Evolutionary conservation across 768 basidiomycete species (phyloP), one percentile per base, ranked within the genome.

Genomic region (Boletus rufocinnamomeus): DNA sequence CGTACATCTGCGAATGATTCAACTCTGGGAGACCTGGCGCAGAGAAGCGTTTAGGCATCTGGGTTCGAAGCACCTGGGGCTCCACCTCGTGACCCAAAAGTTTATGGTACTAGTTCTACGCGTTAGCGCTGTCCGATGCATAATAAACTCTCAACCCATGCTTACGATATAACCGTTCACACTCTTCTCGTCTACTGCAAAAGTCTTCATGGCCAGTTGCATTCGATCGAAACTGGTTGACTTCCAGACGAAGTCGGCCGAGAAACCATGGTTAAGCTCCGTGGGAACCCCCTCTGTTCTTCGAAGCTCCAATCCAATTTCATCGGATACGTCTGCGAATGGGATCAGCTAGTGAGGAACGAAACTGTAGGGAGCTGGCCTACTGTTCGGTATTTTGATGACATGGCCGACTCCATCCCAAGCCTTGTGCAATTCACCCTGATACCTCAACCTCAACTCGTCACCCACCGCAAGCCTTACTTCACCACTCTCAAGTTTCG

Each of bases 191-290:
- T 99, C 97, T 19, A 99, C 91, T 9, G 97, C 97, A 70, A 99
- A 99, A 1, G 95, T 98, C 82, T 98, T 98, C 96, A 99, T 98
- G 0, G 97, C 96, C 35, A 94, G 82, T 71, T 99, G 97, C 97
- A 99, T 99, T 50, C 97, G 83, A 73, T 99, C 97, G 68, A 99
- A 99, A 73, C 96, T 98, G 1, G 97, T 99, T 6, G 95, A 95
- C 75, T 99, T 99, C 97, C 97, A 99, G 6, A 99, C 96, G 68
- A 98, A 99, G 73, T 99, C 97, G n/a, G 89, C 97, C 0, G 92
- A 88, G 68, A 97, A 98, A 65, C 93, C 92, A 70, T 95, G 93
- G 0, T 93, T 94, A 74, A 93, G 85, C 34, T 98, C 96, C 19
- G 88, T 85, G 6, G 97, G 97, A 8, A 96, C 95, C 17, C 93